phyloP scores from a whole-genome alignment of 1,284 basidiomycete genomes.

The Anthracocystis panici-leucophaei region DNA sequence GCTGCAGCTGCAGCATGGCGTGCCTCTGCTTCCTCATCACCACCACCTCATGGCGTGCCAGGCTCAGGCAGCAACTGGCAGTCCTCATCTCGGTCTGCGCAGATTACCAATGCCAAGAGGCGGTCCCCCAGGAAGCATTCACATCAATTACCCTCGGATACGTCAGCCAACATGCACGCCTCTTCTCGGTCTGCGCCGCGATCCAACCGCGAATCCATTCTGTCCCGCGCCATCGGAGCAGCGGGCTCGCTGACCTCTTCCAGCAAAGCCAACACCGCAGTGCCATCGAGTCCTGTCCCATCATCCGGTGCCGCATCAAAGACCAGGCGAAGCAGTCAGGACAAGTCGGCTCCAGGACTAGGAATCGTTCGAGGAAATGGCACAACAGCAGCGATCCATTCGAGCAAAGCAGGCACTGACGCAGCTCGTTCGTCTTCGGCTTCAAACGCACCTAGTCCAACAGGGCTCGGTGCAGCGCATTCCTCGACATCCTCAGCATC shows the following conservation, averaged over 20 bases:
- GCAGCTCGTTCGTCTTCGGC: slow-evolving; percentile 24
- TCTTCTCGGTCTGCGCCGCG: slow-evolving; percentile 9
- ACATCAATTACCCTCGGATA: slow-evolving; percentile 18
- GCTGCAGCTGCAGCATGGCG: slow-evolving; percentile 16
- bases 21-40: slow-evolving; percentile 13
- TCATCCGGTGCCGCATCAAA: slow-evolving; percentile 1
- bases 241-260: slow-evolving; percentile 16
- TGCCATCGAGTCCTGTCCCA: slow-evolving; percentile 3
- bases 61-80: slow-evolving; percentile 11
- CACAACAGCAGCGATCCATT: slow-evolving; percentile 2
- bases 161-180: slow-evolving; percentile 7
- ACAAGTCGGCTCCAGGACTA: not conserved
- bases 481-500: slow-evolving; percentile 1
- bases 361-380: slow-evolving; percentile 2
- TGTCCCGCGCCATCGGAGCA: slow-evolving; percentile 27
- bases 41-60: slow-evolving; percentile 11
- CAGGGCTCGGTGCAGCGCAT: slow-evolving; percentile 3
- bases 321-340: slow-evolving; percentile 11
- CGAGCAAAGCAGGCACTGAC: slow-evolving; percentile 14
- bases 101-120: not conserved
- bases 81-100: slow-evolving; percentile 17
- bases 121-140: slow-evolving; percentile 25
- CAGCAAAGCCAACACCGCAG: slow-evolving; percentile 1
- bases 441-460: slow-evolving; percentile 17
- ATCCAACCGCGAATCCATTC: slow-evolving; percentile 23